A percentile compares a stretch with the other conserved stretches of the same genome.
phyloP scores from a whole-genome alignment of 2,329 filamentous ascomycete genomes.

The Gnomoniopsis smithogilvyi region DNA sequence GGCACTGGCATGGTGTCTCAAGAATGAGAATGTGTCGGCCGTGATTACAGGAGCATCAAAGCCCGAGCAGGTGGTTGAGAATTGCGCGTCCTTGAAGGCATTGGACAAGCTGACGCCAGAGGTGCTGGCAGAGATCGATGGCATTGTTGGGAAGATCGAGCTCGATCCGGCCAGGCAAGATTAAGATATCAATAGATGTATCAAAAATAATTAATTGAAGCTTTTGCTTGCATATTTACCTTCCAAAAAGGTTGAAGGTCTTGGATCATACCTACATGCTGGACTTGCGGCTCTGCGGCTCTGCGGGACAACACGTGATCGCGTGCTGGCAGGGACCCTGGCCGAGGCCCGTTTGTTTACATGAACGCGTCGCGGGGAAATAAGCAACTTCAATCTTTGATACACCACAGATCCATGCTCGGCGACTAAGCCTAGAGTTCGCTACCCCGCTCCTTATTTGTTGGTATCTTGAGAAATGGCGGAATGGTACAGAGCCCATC shows the following conservation, averaged over 20 bases:
- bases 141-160: conserved; percentile 26
- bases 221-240: no score
- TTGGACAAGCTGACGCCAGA: conserved; percentile 57
- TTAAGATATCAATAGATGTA: not conserved
- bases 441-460: no score
- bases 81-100: conserved; percentile 49
- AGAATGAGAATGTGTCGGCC: conserved; percentile 59
- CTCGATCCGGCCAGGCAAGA: conserved; percentile 26
- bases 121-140: conserved; percentile 57
- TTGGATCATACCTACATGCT: no score
- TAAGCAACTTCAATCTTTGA: no score
- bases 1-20: conserved; percentile 62
- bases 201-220: not conserved
- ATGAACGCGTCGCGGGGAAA: no score
- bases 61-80: conserved; percentile 59
- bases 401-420: no score
- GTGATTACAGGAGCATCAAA: conserved; percentile 60
- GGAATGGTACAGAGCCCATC: not conserved
- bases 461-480: not conserved
- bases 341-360: no score
- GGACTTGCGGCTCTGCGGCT: no score
- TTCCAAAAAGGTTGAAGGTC: no score
- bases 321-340: no score
- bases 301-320: no score
- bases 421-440: no score